Evolutionary conservation across 148 eudicot genomes (phyloP).

Genomic region (Limonium bicolor): DNA sequence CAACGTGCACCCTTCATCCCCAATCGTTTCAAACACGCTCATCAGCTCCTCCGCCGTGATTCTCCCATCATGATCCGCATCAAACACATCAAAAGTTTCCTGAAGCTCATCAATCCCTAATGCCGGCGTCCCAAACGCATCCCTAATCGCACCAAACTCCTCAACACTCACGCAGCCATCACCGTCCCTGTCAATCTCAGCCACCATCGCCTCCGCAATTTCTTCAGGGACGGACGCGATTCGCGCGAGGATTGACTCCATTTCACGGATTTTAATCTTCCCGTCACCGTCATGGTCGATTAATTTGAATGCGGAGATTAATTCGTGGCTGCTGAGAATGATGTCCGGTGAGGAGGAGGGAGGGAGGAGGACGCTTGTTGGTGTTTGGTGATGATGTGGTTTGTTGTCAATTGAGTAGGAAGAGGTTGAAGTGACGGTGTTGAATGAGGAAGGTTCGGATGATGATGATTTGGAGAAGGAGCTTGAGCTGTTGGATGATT

Average conservation of each 20-base stretch:
- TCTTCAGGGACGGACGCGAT: conserved; percentile 32
- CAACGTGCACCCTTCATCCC: conserved; percentile 52
- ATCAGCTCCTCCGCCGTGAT: conserved; percentile 65
- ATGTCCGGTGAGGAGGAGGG: background rate
- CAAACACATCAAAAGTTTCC: conserved; percentile 54
- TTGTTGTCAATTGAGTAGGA: conserved; percentile 8
- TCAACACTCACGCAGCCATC: conserved; percentile 59
- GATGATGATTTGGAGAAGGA: conserved; percentile 35
- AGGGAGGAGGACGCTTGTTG: conserved; percentile 15
- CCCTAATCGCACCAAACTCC: conserved; percentile 39
- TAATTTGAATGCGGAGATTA: conserved; percentile 33
- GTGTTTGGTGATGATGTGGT: conserved; percentile 9
- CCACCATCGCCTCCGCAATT: conserved; percentile 33
- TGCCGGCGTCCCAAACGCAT: conserved; percentile 43
- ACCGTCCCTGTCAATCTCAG: conserved; percentile 46
- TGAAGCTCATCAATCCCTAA: conserved; percentile 35
- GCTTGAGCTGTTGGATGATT: conserved; percentile 22
- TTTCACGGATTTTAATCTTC: conserved; percentile 29
- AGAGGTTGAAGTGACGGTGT: conserved; percentile 14
- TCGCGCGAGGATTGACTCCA: conserved; percentile 25
- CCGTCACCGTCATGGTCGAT: conserved; percentile 64
- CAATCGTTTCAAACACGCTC: conserved; percentile 34
- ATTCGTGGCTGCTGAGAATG: conserved; percentile 10
- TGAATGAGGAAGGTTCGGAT: conserved; percentile 30
- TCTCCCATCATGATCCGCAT: conserved; percentile 51